These are phyloP conservation scores for Evernia prunastri DNA, from an alignment of 495 filamentous ascomycete species.

Conservation along the genomic window DNA sequence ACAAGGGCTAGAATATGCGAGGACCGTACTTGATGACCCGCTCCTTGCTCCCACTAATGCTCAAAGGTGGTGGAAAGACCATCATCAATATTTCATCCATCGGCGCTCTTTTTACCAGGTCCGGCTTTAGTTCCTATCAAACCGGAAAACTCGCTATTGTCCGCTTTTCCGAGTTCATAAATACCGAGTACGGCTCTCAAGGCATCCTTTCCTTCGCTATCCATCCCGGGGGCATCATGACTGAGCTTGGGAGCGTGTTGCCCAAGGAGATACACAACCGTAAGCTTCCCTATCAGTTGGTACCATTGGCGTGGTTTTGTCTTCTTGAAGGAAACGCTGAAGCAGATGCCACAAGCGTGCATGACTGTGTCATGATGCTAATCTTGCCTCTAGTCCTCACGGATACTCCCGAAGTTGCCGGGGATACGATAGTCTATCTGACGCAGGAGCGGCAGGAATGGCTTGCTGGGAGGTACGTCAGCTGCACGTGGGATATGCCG, in stretches of 20 bases:
- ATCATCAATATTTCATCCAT: slow-evolving; percentile 43
- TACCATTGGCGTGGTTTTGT: no score
- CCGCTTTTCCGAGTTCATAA: slow-evolving; percentile 41
- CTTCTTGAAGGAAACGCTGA: no score
- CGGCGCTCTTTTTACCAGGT: no score
- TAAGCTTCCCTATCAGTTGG: no score
- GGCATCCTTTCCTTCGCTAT: no score
- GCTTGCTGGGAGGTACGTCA: slow-evolving; percentile 47
- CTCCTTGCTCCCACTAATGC: slow-evolving; percentile 38
- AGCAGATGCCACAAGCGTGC: no score
- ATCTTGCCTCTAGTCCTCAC: no score
- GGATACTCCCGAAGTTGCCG: slow-evolving; percentile 41
- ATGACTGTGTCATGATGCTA: no score
- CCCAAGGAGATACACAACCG: neutral
- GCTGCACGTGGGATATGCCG: slow-evolving; percentile 43
- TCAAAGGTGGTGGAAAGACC: slow-evolving; percentile 42
- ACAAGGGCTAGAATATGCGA: slow-evolving; percentile 39
- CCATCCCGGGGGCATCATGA: no score
- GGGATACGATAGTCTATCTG: slow-evolving; percentile 45
- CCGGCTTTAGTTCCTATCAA: slow-evolving; percentile 38
- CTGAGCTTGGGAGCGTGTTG: no score
- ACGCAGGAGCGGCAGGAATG: slow-evolving; percentile 42
- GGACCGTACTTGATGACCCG: slow-evolving; percentile 41
- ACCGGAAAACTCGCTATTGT: no score
- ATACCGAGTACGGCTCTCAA: no score